Evolutionary conservation across 2,329 filamentous ascomycete species (phyloP), one percentile per base, ranked within the genome.

Genomic region (Fusarium hainanense): DNA sequence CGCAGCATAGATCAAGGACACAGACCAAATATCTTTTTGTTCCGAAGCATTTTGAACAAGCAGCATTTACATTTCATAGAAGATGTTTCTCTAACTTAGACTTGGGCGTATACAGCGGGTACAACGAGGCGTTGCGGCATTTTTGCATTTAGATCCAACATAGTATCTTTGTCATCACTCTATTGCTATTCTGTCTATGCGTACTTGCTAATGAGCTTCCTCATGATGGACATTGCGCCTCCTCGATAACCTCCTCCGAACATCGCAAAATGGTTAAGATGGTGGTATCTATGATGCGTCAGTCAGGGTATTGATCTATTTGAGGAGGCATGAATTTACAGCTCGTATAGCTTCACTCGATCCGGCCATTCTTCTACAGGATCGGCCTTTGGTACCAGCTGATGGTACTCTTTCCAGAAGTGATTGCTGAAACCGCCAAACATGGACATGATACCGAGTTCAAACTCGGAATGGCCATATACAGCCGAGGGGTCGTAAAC

Each of bases 361-460:
- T 98, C 94, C n/a, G 92, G 89, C 83, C 93, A 97, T 82, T 98
- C 94, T 13, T 87, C 88, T 13, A 84, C 85, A 0, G 94, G 94
- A 77, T 97, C 92, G 11, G 91, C 90, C 82, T 92, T 97, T 1
- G 92, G 91, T 48, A 94, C 89, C 25, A 93, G 76, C 41, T 82
- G 78, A 77, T 92, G 88, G 77, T 98, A 98, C 77, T 96, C 93
- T 32, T 85, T 85, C 84, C 92, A 89, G 74, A 97, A 97, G 2
- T 76, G 79, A 0, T 79, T 74, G 1, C 89, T 89, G 79, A 97
- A 97, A 0, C 95, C 95, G 1, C 94, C 94, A 85, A 98, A 98
- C 94, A 98, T 97, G 54, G 87, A 88, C 94, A 98, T 98, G 71
- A 97, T 97, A 1, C 95, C 95, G 54, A 97, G 82, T 72, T 98